Evolutionary conservation across 2,329 filamentous ascomycete species (phyloP), one percentile per base, ranked within the genome.

Genomic region (Trichoderma sp.): DNA sequence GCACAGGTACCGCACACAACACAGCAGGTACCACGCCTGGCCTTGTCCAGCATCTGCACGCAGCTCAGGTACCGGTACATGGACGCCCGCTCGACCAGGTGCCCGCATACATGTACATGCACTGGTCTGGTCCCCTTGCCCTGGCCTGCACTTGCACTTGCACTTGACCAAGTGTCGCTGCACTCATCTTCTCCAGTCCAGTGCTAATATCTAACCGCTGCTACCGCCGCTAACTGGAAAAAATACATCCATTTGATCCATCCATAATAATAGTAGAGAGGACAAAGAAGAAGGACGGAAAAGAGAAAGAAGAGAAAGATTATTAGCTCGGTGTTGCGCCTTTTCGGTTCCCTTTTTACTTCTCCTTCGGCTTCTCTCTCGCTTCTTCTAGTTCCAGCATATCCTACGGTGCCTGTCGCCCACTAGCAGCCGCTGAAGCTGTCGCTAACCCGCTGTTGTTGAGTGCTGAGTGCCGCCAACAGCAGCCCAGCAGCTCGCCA

Each of bases 151-250:
- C 45, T 53, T 53, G 38, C 38, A 41, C 38, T 62, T 29, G 60
- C 69, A 53, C 69, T 50, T 50, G 29, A 63, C 69, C 67, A 71
- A 69, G 31, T 71, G 59, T 27, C 69, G 41, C 69, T 72, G 59
- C 69, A 64, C 59, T 56, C 21, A 53, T 63, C 56, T 31, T 38
- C 71, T 45, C 41, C 18, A 45, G n/a, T 50, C 38, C 16, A 45
- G n/a, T 53, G 18, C 41, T 8, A 21, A n/a, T 11, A 29, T 31
- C 53, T 67, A 71, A 63, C 76, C 63, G 75, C 72, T 75, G 29
- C 75, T 75, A 75, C 76, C 75, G 75, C 76, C 75, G 71, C 65
- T 71, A 76, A 60, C 59, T 67, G 16, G 50, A 38, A 59, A 45
- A 31, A 24, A 60, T 14, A n/a, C 31, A 45, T 45, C 38, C 38